Base-by-base conservation (phyloP, 441 rosid species). In the Gossypium laxum region DNA sequence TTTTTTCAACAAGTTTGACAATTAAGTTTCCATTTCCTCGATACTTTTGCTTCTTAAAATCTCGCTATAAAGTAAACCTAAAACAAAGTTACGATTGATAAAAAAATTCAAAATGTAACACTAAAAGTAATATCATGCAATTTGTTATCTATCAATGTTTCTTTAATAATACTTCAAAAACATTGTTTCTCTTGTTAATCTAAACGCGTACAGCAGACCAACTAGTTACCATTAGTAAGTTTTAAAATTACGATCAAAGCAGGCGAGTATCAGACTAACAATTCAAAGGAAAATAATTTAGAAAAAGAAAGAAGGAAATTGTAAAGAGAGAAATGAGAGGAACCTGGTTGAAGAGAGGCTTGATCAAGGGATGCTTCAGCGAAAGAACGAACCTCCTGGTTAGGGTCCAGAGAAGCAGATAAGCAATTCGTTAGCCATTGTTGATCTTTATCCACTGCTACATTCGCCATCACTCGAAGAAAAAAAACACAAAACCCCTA, bases 331-430 rank as follows among this genome's bases (percentile, higher is more conserved):
- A 19, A 8, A 8, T 38, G 41, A 68, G 62, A 32, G 72, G 28
- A 65, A 94, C 97, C 98, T 85, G 93, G 91, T 74, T 90, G 98
- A 76, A 87, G 85, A 76, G 97, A 87, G 74, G 96, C 96, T 72
- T 89, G 96, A 74, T 78, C 72, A 51, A 94, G 96, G n/a, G 96
- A 90, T 55, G 91, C 83, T 82, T 94, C 97, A 0, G 97, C 91
- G 77, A 88, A 91, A 32, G 96, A 89, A 66, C 97, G 96, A 79
- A 89, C 86, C 66, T 84, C 89, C 67, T 85, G 89, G 81, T 80
- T 86, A 70, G 91, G 96, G 78, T 94, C 97, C 21, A 94, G 93
- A 50, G 92, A 90, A 51, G 97, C 94, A 70, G 88, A 81, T 76
- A 94, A 83, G 85, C 97, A 91, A 71, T 85, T 88, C 48, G 89